These are phyloP conservation scores for Durio zibethinus DNA, from an alignment of 345 rosid genomes.

Conservation along the genomic window DNA sequence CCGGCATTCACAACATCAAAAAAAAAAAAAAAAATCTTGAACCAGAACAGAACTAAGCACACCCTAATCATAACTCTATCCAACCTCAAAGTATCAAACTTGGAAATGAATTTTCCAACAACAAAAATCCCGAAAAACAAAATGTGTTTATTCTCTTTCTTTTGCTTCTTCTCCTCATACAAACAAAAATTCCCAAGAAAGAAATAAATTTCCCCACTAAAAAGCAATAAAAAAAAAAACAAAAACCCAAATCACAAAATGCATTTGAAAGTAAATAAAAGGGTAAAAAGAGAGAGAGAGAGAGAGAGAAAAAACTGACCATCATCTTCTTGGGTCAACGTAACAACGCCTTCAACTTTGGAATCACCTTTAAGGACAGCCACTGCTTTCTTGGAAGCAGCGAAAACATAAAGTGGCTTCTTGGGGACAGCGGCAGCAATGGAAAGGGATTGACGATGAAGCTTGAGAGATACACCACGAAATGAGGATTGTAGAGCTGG, in stretches of 20 bases:
- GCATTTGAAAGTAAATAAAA: background rate
- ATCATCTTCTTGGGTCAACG: constrained; percentile 65
- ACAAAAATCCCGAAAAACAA: background rate
- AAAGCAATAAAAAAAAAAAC: background rate
- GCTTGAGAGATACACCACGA: constrained; percentile 51
- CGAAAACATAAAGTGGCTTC: constrained; percentile 48
- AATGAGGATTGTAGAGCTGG: constrained; percentile 38
- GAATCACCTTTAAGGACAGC: constrained; percentile 83
- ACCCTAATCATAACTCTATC: background rate
- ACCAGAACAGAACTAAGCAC: background rate
- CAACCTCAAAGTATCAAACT: background rate
- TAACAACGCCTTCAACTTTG: constrained; percentile 76
- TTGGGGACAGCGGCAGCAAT: constrained; percentile 29
- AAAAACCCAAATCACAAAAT: background rate
- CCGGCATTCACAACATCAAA: background rate
- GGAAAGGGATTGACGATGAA: constrained; percentile 38
- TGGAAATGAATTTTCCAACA: background rate
- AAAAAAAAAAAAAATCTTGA: background rate
- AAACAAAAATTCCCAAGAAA: background rate
- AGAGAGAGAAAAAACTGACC: constrained; percentile 33
- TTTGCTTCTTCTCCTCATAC: background rate
- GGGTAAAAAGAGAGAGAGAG: too few relatives aligned
- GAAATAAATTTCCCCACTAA: background rate
- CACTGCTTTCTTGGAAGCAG: constrained; percentile 76
- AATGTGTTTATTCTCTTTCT: background rate